Evolutionary conservation across 805 yeast genomes (phyloP).

Genomic region (Saccharomyces paradoxus): DNA sequence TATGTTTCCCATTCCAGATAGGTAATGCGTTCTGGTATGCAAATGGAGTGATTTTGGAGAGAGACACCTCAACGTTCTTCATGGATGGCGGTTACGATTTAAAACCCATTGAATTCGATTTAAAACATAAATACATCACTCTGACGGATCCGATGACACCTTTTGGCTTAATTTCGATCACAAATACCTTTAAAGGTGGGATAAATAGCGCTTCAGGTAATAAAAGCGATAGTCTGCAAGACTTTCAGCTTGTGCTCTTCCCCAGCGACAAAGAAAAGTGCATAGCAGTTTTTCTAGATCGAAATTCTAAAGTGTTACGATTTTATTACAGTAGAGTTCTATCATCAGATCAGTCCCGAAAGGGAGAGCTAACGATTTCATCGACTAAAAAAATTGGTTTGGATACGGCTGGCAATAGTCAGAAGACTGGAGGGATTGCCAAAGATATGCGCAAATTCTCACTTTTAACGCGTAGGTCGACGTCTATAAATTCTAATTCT

Average conservation of each 20-base stretch:
- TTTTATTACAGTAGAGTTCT: conserved; percentile 22
- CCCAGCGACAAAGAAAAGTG: conserved; percentile 24
- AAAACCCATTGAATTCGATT: conserved; percentile 1
- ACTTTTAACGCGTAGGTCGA: not conserved
- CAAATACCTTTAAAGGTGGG: conserved; percentile 45
- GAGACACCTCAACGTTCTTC: conserved; percentile 25
- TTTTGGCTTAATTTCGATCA: conserved; percentile 60
- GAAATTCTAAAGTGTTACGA: conserved; percentile 8
- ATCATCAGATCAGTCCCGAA: conserved; percentile 1
- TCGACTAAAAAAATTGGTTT: not conserved
- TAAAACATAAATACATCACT: conserved; percentile 44
- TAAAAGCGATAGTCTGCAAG: conserved; percentile 14
- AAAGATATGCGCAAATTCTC: not conserved
- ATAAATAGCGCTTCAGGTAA: conserved; percentile 33
- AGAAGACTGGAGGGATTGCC: not conserved
- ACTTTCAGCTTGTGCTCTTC: conserved; percentile 19
- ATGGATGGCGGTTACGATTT: conserved; percentile 1
- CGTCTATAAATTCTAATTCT: not conserved
- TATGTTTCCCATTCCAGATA: conserved; percentile 63
- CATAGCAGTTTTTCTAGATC: conserved; percentile 21
- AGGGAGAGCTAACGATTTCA: conserved; percentile 2
- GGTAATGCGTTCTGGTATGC: conserved; percentile 55
- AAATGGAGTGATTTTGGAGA: conserved; percentile 59
- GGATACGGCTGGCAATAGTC: not conserved
- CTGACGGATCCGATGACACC: conserved; percentile 69